Evolutionary conservation across 345 rosid species (phyloP).

Genomic region (Citrus australasica): DNA sequence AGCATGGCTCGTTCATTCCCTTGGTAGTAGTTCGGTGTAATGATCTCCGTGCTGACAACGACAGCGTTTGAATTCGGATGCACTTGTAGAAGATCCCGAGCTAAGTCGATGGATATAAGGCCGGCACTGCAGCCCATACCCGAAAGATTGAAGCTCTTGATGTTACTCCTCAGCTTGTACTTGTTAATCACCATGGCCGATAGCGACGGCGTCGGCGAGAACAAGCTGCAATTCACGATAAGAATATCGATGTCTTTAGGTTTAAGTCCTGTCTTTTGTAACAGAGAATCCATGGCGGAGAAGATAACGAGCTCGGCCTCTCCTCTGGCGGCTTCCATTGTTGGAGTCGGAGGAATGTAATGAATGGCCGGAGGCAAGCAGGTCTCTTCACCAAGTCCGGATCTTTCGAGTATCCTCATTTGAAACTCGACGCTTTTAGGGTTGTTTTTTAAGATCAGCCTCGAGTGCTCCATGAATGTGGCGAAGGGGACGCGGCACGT

Average conservation of each 20-base stretch:
- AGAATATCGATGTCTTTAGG: conserved; percentile 67
- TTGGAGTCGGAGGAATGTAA: conserved; percentile 69
- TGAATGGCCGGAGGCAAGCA: conserved; percentile 80
- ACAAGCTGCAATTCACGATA: conserved; percentile 70
- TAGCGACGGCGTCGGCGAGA: conserved; percentile 72
- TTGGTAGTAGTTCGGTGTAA: conserved; percentile 61
- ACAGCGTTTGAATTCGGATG: conserved; percentile 69
- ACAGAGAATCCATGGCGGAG: conserved; percentile 64
- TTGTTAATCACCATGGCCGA: conserved; percentile 80
- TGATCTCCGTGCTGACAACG: conserved; percentile 71
- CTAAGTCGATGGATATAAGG: conserved; percentile 59
- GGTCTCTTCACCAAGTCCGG: conserved; percentile 82
- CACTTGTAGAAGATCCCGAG: conserved; percentile 67
- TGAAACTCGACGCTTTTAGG: conserved; percentile 69
- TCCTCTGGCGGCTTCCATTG: conserved; percentile 53
- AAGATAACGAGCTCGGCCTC: conserved; percentile 74
- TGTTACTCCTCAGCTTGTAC: conserved; percentile 71
- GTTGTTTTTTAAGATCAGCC: conserved; percentile 35
- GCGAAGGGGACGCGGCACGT: conserved; percentile 64
- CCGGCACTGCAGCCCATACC: conserved; percentile 93
- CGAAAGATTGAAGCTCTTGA: conserved; percentile 72
- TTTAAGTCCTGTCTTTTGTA: conserved; percentile 55
- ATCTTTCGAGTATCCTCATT: conserved; percentile 63
- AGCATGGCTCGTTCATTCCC: conserved; percentile 82
- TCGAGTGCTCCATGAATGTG: conserved; percentile 69